Evolutionary conservation across 2,329 filamentous ascomycete species (phyloP).

Genomic region (Sarocladiaceae sp.): DNA sequence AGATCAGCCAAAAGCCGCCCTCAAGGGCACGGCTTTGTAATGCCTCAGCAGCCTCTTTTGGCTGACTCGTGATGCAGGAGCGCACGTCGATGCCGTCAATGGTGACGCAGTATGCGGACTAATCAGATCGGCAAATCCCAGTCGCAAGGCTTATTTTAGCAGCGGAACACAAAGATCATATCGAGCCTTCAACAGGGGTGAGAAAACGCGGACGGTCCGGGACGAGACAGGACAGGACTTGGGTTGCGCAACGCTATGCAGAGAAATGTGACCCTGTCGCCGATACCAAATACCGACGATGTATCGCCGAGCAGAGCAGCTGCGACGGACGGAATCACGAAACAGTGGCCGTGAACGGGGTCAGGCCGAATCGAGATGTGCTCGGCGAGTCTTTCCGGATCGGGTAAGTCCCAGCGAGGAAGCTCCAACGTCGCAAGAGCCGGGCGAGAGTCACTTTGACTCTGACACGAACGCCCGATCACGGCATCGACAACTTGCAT

Average conservation of each 20-base stretch:
- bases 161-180: too few relatives aligned
- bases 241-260: neutral
- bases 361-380: neutral
- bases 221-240: neutral
- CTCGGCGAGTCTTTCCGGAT: conserved; percentile 6
- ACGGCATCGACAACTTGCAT: neutral
- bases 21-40: neutral
- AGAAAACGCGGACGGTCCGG: neutral
- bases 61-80: neutral
- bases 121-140: neutral
- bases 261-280: too few relatives aligned
- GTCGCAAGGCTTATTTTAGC: too few relatives aligned
- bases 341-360: neutral
- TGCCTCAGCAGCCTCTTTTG: neutral
- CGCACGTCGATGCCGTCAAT: neutral
- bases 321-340: neutral
- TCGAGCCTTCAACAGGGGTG: neutral
- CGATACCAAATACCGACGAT: too few relatives aligned
- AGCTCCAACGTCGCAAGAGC: conserved; percentile 1
- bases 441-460: neutral
- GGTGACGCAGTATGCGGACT: neutral
- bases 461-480: conserved; percentile 4
- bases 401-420: conserved; percentile 3
- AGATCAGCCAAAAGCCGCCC: neutral
- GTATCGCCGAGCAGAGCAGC: neutral